Evolutionary conservation across 2,329 filamentous ascomycete genomes (phyloP), one percentile per base, ranked within the genome.

Genomic region (Fusarium sp.): DNA sequence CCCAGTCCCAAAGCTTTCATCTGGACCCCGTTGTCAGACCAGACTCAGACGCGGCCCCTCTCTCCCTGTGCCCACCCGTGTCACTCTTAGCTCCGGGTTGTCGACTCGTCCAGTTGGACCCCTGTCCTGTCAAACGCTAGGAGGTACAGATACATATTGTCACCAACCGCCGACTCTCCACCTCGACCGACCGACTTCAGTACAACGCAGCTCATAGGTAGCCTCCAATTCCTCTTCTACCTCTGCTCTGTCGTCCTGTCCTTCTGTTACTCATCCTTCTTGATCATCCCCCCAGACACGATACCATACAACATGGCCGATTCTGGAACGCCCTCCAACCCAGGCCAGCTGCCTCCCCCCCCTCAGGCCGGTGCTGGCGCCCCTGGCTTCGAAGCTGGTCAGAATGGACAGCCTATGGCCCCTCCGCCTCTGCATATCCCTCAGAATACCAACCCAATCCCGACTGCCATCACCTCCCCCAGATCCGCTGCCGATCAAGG

Each of bases 401-500:
- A 94, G 83, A 90, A 90, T 80, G 88, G 88, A 76, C 92, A 93
- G 84, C 84, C 86, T 82, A 95, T 98, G 92, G 93, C 94, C 66
- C 95, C 95, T 63, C 94, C 94, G 70, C 93, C 95, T 75, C 91
- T 97, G 69, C 93, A 97, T 82, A 98, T 98, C 79, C 95, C 95
- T 33, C 94, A 96, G 84, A 98, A 98, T 86, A 98, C 90, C 80
- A 98, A 98, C 80, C 94, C 95, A 51, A 96, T 98, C 79, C 95
- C 95, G 54, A 97, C 94, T 35, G 94, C 94, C 72, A 95, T 98
- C 79, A 94, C 92, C 72, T 97, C 94, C 66, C 94, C 94, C 51
- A 90, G 94, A 89, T 93, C 92, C 52, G 91, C 88, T 57, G 86
- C 86, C 54, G 90, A 90, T 77, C 79, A 86, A 70, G 88, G 88